Conservation (phyloP, 2,329 filamentous ascomycete genomes). For the Fusarium buxicola region DNA sequence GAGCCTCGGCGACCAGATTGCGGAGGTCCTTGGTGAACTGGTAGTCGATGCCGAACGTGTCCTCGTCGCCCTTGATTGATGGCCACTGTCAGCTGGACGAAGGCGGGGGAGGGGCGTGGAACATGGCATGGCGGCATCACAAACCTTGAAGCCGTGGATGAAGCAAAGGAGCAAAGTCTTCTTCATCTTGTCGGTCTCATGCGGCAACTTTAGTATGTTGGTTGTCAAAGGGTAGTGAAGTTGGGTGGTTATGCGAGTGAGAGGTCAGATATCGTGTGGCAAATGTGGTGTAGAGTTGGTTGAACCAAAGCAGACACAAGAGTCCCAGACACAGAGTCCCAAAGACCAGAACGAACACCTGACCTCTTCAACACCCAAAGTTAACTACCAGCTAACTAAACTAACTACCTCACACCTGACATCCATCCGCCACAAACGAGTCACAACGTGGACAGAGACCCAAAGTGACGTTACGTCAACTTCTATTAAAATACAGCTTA, state of each 20-base stretch:
- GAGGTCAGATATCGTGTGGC: slow-evolving; percentile 4
- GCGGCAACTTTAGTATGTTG: slow-evolving; percentile 14
- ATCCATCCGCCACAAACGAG: not conserved
- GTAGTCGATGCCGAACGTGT: slow-evolving; percentile 76
- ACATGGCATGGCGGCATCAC: slow-evolving; percentile 2
- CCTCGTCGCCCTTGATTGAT: slow-evolving; percentile 72
- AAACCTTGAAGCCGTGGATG: slow-evolving; percentile 88
- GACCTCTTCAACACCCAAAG: not conserved
- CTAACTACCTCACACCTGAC: not conserved
- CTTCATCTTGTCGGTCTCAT: slow-evolving; percentile 57
- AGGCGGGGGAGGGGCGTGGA: slow-evolving; percentile 15
- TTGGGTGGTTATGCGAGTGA: not conserved
- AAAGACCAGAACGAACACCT: not conserved
- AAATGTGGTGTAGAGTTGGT: slow-evolving; percentile 14
- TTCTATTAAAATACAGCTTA: slow-evolving; percentile 59
- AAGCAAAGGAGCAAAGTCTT: slow-evolving; percentile 86
- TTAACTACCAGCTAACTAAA: too few species aligned
- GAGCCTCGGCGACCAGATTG: slow-evolving; percentile 69
- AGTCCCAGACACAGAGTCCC: not conserved
- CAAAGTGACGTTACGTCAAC: slow-evolving; percentile 42
- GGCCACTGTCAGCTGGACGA: slow-evolving; percentile 18
- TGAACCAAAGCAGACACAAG: too few species aligned
- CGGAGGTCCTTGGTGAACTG: slow-evolving; percentile 79
- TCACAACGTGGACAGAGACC: not conserved
- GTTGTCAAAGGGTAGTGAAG: not conserved